These are phyloP conservation scores for Cordyceps tenuipes DNA, from an alignment of 2,329 filamentous ascomycete species.

Conservation along the genomic window DNA sequence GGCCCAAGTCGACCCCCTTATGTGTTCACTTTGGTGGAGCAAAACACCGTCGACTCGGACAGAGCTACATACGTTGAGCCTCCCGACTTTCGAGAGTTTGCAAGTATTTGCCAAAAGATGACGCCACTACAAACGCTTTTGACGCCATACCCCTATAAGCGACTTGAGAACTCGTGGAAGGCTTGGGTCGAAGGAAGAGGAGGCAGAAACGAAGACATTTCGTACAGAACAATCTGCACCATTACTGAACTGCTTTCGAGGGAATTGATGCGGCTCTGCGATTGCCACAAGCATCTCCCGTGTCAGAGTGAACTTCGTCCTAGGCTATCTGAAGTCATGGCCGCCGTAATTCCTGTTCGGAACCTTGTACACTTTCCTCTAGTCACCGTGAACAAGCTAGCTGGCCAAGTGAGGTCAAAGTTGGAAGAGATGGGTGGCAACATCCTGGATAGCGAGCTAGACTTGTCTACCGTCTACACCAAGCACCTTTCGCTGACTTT, in stretches of 20 bases:
- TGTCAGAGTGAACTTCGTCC: background rate
- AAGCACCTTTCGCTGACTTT: constrained; percentile 45
- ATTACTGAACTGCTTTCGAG: background rate
- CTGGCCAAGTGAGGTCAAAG: background rate
- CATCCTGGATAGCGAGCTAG: background rate
- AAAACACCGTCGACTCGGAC: constrained; percentile 21
- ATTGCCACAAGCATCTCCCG: background rate
- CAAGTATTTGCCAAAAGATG: constrained; percentile 19
- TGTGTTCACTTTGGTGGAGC: background rate
- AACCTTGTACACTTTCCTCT: background rate
- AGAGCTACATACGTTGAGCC: constrained; percentile 30
- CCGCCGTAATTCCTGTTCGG: background rate
- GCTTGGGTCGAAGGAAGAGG: background rate
- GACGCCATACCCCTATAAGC: constrained; percentile 6
- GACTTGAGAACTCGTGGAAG: background rate
- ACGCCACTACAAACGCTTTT: constrained; percentile 24
- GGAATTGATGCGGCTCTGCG: background rate
- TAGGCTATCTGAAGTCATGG: background rate
- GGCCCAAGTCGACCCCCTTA: background rate
- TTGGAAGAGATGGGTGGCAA: background rate
- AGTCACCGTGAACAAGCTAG: background rate
- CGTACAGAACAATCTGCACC: background rate
- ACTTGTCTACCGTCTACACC: constrained; percentile 22
- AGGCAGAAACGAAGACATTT: background rate
- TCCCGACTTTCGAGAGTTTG: constrained; percentile 19